A percentile compares a stretch with the other conserved stretches of the same genome.
Evolutionary conservation across 2,329 filamentous ascomycete genomes (phyloP).

Genomic region (Grosmannia penicillata): DNA sequence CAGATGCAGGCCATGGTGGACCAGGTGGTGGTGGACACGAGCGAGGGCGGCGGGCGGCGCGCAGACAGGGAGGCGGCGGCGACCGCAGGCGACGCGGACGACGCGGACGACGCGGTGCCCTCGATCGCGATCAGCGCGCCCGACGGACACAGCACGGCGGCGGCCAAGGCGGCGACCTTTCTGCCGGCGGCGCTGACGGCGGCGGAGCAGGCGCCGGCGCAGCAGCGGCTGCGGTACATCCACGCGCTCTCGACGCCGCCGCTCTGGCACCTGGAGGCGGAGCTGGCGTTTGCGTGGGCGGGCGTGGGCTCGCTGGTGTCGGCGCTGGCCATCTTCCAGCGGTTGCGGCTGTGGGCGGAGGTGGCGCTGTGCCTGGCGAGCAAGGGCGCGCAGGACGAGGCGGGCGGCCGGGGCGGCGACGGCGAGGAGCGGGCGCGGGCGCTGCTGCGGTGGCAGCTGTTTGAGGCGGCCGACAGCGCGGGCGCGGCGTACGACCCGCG

Average conservation of each 20-base stretch:
- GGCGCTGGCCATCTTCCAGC: slow-evolving; percentile 89
- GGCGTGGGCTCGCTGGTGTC: slow-evolving; percentile 74
- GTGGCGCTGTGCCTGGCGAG: slow-evolving; percentile 76
- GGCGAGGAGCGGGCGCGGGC: slow-evolving; percentile 67
- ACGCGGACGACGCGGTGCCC: slow-evolving; percentile 20
- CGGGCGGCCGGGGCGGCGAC: slow-evolving; percentile 35
- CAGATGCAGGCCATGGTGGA: slow-evolving; percentile 93
- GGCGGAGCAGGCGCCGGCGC: slow-evolving; percentile 62
- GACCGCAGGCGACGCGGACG: not conserved
- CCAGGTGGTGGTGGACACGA: slow-evolving; percentile 80
- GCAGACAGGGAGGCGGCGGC: not conserved
- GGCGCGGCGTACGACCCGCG: slow-evolving; percentile 16
- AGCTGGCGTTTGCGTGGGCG: slow-evolving; percentile 87
- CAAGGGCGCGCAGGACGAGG: slow-evolving; percentile 41
- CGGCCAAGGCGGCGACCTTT: slow-evolving; percentile 54
- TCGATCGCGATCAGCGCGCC: slow-evolving; percentile 28
- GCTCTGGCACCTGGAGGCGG: slow-evolving; percentile 86
- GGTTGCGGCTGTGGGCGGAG: slow-evolving; percentile 87
- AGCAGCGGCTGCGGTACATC: slow-evolving; percentile 67
- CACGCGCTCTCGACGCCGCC: slow-evolving; percentile 74
- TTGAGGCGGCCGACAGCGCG: slow-evolving; percentile 39
- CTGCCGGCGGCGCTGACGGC: slow-evolving; percentile 62
- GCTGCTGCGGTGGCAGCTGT: slow-evolving; percentile 67
- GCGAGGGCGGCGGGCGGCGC: too few relatives aligned
- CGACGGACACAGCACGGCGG: slow-evolving; percentile 10